A percentile compares a stretch with the other conserved stretches of the same genome.
These are phyloP conservation scores for Ochetophila trinervis DNA, from an alignment of 306 rosid genomes.

Conservation along the genomic window DNA sequence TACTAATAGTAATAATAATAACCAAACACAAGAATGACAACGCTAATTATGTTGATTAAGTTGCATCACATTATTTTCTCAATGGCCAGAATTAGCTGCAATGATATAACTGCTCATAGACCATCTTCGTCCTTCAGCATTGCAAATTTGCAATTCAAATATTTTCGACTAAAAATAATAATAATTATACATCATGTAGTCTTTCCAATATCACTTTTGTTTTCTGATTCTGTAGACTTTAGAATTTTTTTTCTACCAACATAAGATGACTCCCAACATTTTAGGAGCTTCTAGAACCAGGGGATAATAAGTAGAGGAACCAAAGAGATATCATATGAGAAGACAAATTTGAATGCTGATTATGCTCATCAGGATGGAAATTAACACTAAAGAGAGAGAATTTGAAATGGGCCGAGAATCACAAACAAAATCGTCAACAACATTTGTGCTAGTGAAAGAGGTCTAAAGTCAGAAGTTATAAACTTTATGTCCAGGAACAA, in stretches of 20 bases:
- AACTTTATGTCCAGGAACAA: constrained; percentile 32
- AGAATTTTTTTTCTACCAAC: not conserved
- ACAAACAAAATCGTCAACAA: constrained; percentile 29
- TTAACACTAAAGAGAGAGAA: constrained; percentile 16
- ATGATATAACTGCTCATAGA: too few species aligned
- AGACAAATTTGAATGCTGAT: not conserved
- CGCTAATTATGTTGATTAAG: too few species aligned
- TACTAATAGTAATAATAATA: too few species aligned
- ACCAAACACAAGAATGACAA: too few species aligned
- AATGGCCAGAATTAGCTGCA: too few species aligned
- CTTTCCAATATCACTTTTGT: not conserved
- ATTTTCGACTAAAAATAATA: too few species aligned
- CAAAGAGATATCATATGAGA: not conserved
- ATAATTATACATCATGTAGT: not conserved
- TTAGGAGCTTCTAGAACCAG: too few species aligned
- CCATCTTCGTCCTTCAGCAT: too few species aligned
- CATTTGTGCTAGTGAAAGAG: constrained; percentile 6
- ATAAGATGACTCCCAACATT: not conserved
- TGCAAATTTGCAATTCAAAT: too few species aligned
- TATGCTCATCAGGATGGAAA: constrained; percentile 10
- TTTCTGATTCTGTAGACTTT: constrained; percentile 1
- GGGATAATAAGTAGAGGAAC: not conserved
- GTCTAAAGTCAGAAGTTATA: constrained; percentile 29
- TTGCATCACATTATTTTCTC: too few species aligned
- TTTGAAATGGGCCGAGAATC: constrained; percentile 30